Percentiles rank a stretch among this genome's conserved stretches.
Evolutionary conservation across 2,329 filamentous ascomycete species (phyloP).

Genomic region (Claviceps quebecensis): DNA sequence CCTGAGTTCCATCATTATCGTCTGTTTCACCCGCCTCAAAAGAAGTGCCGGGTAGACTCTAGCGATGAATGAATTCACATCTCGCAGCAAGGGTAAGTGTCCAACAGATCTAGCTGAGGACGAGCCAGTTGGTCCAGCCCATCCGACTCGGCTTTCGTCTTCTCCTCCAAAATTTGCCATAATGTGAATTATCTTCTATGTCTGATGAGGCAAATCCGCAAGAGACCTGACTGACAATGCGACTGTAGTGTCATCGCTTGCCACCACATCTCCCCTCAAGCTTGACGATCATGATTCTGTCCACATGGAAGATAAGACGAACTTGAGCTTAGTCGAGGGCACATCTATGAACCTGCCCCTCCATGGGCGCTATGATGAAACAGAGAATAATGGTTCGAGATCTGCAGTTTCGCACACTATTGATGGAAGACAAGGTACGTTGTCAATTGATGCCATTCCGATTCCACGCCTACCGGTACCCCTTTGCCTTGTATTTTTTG

Average conservation of each 20-base stretch:
- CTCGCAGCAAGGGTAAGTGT: conserved; percentile 1
- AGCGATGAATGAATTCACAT: conserved; percentile 3
- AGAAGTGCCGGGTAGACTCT: neutral
- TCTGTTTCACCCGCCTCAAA: neutral
- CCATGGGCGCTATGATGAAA: no score
- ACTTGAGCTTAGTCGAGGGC: no score
- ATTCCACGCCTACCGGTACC: no score
- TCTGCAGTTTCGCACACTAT: neutral
- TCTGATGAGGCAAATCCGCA: no score
- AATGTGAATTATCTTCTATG: neutral
- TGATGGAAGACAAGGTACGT: neutral
- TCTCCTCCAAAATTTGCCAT: neutral
- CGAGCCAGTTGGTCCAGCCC: neutral
- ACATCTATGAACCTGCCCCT: no score
- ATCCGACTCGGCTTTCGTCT: neutral
- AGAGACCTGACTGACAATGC: no score
- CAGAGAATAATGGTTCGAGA: neutral
- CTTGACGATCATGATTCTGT: no score
- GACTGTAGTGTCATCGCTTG: neutral
- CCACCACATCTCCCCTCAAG: no score
- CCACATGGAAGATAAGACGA: no score
- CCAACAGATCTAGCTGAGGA: conserved; percentile 3
- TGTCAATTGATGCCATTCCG: neutral
- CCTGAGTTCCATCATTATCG: neutral
- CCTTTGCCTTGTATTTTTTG: no score